Evolutionary conservation across 805 yeast genomes (phyloP).

Genomic region (Candida sithepensis): DNA sequence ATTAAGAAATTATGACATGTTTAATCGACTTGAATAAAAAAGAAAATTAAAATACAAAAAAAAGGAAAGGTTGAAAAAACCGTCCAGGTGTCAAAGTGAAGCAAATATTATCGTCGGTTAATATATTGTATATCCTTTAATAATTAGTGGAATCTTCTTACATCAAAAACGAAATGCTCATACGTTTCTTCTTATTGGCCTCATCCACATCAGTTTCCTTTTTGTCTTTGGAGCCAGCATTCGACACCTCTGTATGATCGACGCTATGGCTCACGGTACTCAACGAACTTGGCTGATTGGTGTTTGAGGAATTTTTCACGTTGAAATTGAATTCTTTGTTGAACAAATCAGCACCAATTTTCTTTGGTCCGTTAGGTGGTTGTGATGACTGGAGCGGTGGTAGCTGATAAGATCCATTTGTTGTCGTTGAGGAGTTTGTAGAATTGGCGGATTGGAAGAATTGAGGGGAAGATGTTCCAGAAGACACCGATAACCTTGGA

Average conservation of each 20-base stretch:
- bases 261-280: not conserved
- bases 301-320: not conserved
- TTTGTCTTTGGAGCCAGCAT: not conserved
- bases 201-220: conserved; percentile 3
- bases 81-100: not conserved
- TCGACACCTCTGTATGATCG: not conserved
- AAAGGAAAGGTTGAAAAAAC: too few species aligned
- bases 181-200: conserved; percentile 18
- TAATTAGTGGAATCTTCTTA: too few species aligned
- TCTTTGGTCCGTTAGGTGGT: not conserved
- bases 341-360: conserved; percentile 19
- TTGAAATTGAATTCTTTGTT: conserved; percentile 27
- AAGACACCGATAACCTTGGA: conserved; percentile 21
- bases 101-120: too few species aligned
- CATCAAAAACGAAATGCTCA: conserved; percentile 25
- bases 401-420: conserved; percentile 8
- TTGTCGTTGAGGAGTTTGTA: conserved; percentile 4
- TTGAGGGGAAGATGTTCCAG: conserved; percentile 25
- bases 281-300: not conserved
- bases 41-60: too few species aligned
- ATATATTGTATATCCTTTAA: too few species aligned
- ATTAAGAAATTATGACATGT: not conserved
- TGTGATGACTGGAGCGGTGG: conserved; percentile 3
- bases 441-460: conserved; percentile 4
- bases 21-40: too few species aligned